phyloP scores from a whole-genome alignment of 345 rosid genomes.

The Microcos paniculata region DNA sequence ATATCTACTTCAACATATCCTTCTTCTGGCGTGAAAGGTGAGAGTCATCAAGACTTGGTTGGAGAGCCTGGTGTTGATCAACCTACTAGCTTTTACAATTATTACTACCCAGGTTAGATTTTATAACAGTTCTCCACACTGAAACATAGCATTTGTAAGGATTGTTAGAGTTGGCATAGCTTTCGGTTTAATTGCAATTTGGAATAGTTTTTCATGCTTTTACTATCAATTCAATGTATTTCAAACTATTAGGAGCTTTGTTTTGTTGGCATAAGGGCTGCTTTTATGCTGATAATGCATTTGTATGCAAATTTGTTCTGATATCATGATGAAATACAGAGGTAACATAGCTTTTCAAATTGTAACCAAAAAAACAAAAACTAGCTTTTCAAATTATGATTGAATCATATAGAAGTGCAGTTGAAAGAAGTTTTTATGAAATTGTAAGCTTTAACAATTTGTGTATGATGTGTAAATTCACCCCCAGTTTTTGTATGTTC shows the following conservation, averaged over 20 bases:
- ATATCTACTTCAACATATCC: slow-evolving; percentile 24
- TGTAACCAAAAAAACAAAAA: too few relatives aligned
- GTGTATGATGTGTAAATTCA: not conserved
- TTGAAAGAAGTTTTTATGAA: not conserved
- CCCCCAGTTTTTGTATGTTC: not conserved
- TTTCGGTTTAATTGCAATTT: not conserved
- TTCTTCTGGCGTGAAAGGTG: slow-evolving; percentile 24
- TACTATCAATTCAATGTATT: not conserved
- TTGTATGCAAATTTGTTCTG: not conserved
- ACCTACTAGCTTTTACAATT: slow-evolving; percentile 37
- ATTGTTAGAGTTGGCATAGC: not conserved
- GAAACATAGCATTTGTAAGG: not conserved
- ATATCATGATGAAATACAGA: not conserved
- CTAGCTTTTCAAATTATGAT: not conserved
- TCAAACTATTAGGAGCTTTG: too few relatives aligned
- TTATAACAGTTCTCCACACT: not conserved
- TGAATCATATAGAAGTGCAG: not conserved
- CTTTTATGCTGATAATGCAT: not conserved
- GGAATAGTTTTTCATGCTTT: not conserved
- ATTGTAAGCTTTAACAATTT: not conserved
- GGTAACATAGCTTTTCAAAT: not conserved
- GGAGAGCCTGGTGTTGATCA: slow-evolving; percentile 29
- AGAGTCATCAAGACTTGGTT: slow-evolving; percentile 24
- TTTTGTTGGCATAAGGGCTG: too few relatives aligned
- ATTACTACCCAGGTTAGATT: slow-evolving; percentile 54